These are phyloP conservation scores for Penicillium chermesinum DNA, from an alignment of 495 filamentous ascomycete species.

Conservation along the genomic window DNA sequence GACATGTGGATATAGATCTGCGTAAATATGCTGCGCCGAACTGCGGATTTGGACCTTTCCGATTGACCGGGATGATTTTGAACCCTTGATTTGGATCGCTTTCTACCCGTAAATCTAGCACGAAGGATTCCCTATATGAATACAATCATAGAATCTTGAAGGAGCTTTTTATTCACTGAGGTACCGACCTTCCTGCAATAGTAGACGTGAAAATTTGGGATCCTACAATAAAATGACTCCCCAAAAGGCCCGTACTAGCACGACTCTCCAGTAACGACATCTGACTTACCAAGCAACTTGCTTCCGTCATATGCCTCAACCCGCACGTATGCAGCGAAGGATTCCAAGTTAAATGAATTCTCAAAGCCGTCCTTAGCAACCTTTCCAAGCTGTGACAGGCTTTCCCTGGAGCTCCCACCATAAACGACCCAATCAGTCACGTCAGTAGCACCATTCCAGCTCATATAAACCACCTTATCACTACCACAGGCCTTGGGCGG, in stretches of 20 bases:
- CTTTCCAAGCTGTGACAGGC: neutral
- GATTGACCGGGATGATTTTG: constrained; percentile 18
- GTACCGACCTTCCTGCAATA: too few relatives aligned
- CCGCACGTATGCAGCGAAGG: neutral
- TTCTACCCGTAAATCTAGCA: too few relatives aligned
- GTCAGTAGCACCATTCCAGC: constrained; percentile 36
- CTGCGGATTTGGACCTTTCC: constrained; percentile 19
- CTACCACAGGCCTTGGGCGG: constrained; percentile 5
- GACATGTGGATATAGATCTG: constrained; percentile 19
- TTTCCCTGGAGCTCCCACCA: neutral
- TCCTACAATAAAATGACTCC: too few relatives aligned
- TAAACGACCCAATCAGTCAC: constrained; percentile 11
- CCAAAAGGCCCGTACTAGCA: too few relatives aligned
- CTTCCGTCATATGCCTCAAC: neutral
- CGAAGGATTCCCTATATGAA: too few relatives aligned
- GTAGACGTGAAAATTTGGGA: too few relatives aligned
- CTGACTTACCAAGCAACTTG: neutral
- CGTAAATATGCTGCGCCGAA: constrained; percentile 14
- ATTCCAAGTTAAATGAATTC: constrained; percentile 1
- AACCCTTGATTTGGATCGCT: constrained; percentile 4
- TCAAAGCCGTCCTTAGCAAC: constrained; percentile 13
- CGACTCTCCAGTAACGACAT: neutral
- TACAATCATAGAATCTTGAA: too few relatives aligned
- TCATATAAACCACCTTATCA: constrained; percentile 20
- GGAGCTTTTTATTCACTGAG: too few relatives aligned